Conservation (phyloP, 495 filamentous ascomycete genomes). For the Penicillium psychrofluorescens region DNA sequence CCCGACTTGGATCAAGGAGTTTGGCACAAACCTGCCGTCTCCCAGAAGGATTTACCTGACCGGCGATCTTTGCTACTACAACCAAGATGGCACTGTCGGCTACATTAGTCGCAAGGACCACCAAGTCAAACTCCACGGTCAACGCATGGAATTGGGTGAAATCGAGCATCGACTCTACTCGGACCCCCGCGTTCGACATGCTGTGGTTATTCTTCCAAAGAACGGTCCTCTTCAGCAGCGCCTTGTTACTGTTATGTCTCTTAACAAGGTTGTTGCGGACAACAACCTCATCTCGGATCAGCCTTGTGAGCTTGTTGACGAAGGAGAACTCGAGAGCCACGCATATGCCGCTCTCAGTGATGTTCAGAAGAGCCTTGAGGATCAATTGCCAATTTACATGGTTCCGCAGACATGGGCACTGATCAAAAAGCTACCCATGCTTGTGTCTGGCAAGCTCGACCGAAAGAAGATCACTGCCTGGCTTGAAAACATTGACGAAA, state of each 20-base stretch:
- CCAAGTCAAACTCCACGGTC: slow-evolving; percentile 62
- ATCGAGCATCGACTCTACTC: slow-evolving; percentile 35
- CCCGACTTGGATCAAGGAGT: slow-evolving; percentile 26
- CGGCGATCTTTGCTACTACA: slow-evolving; percentile 47
- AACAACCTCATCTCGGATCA: slow-evolving; percentile 24
- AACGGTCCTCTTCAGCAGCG: slow-evolving; percentile 29
- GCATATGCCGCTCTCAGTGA: slow-evolving; percentile 24
- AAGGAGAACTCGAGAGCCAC: slow-evolving; percentile 10
- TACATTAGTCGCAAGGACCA: slow-evolving; percentile 57
- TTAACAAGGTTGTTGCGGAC: slow-evolving; percentile 22
- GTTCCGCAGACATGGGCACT: slow-evolving; percentile 39
- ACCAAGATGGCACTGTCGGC: slow-evolving; percentile 42
- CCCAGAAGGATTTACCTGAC: slow-evolving; percentile 39
- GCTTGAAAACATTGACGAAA: slow-evolving; percentile 34
- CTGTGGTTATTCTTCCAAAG: slow-evolving; percentile 40
- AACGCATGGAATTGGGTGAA: slow-evolving; percentile 56
- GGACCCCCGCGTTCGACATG: slow-evolving; percentile 31
- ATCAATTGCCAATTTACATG: slow-evolving; percentile 41
- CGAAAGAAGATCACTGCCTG: slow-evolving; percentile 38
- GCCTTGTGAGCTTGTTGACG: slow-evolving; percentile 28
- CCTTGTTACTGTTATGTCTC: slow-evolving; percentile 36
- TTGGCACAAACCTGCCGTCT: slow-evolving; percentile 11
- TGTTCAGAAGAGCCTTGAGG: slow-evolving; percentile 30
- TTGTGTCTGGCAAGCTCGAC: slow-evolving; percentile 44
- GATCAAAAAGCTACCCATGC: slow-evolving; percentile 36